These are phyloP conservation scores for Grosmannia penicillata DNA, from an alignment of 2,329 filamentous ascomycete species.

Conservation along the genomic window DNA sequence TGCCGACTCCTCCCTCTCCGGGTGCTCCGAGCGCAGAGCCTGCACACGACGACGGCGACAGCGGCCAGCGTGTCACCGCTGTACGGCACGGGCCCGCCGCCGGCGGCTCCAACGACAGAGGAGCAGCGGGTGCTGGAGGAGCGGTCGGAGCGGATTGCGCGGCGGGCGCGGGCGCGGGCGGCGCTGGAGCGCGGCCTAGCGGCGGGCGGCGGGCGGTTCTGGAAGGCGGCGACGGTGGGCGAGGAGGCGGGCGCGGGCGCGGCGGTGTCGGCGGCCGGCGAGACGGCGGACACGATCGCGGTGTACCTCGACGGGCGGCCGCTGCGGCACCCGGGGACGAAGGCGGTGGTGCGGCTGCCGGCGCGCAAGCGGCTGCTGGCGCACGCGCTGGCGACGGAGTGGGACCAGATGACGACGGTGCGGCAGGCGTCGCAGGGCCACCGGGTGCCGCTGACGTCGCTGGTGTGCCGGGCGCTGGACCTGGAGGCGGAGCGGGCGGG, in stretches of 20 bases:
- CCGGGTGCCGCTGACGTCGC: slow-evolving; percentile 78
- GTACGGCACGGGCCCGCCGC: slow-evolving; percentile 43
- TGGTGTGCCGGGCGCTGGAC: slow-evolving; percentile 71
- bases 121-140: slow-evolving; percentile 19
- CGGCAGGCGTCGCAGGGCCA: slow-evolving; percentile 77
- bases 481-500: slow-evolving; percentile 52
- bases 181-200: slow-evolving; percentile 36
- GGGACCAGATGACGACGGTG: slow-evolving; percentile 70
- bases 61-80: slow-evolving; percentile 26
- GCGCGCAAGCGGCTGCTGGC: slow-evolving; percentile 66
- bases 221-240: background rate
- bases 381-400: slow-evolving; percentile 76
- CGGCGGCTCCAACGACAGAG: slow-evolving; percentile 33
- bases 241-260: background rate
- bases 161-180: slow-evolving; percentile 30
- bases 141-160: slow-evolving; percentile 24
- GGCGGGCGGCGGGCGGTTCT: slow-evolving; percentile 23
- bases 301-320: slow-evolving; percentile 31
- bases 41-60: background rate
- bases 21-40: background rate
- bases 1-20: background rate
- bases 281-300: slow-evolving; percentile 25
- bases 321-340: slow-evolving; percentile 62
- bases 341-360: slow-evolving; percentile 58
- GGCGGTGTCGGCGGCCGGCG: too few relatives aligned